Percentiles rank a stretch among this genome's conserved stretches.
These are phyloP conservation scores for Hymenoscyphus occultus DNA, from an alignment of 2,329 filamentous ascomycete genomes.

Conservation along the genomic window DNA sequence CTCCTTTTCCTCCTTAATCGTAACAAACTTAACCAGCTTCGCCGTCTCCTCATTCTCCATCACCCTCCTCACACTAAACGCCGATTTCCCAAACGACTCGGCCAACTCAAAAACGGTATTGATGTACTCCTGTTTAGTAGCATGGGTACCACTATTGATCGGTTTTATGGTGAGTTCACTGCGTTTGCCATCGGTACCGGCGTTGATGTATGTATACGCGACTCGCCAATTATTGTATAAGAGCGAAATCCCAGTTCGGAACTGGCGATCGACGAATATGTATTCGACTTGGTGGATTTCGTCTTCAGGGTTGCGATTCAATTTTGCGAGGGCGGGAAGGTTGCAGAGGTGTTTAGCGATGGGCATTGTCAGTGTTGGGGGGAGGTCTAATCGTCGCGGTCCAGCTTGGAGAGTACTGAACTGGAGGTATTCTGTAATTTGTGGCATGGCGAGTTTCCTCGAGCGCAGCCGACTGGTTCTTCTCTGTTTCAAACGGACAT, in stretches of 20 bases:
- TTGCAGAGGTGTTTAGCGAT: constrained; percentile 30
- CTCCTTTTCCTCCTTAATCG: background rate
- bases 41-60: background rate
- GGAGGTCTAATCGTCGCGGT: constrained; percentile 25
- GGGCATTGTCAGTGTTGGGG: constrained; percentile 29
- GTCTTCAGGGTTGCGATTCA: constrained; percentile 10
- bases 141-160: constrained; percentile 11
- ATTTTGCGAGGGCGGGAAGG: constrained; percentile 12
- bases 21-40: background rate
- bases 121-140: constrained; percentile 23
- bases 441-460: constrained; percentile 10
- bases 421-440: constrained; percentile 25
- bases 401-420: constrained; percentile 23
- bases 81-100: constrained; percentile 4
- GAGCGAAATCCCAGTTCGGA: constrained; percentile 25
- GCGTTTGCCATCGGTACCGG: constrained; percentile 33
- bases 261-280: constrained; percentile 34
- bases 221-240: constrained; percentile 28
- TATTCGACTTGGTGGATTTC: constrained; percentile 32
- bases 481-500: constrained; percentile 34
- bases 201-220: constrained; percentile 32
- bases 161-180: constrained; percentile 29
- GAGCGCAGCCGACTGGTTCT: constrained; percentile 22
- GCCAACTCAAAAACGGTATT: constrained; percentile 17
- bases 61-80: background rate